Evolutionary conservation across 495 filamentous ascomycete genomes (phyloP).

Genomic region (Penicillium mononematosum): DNA sequence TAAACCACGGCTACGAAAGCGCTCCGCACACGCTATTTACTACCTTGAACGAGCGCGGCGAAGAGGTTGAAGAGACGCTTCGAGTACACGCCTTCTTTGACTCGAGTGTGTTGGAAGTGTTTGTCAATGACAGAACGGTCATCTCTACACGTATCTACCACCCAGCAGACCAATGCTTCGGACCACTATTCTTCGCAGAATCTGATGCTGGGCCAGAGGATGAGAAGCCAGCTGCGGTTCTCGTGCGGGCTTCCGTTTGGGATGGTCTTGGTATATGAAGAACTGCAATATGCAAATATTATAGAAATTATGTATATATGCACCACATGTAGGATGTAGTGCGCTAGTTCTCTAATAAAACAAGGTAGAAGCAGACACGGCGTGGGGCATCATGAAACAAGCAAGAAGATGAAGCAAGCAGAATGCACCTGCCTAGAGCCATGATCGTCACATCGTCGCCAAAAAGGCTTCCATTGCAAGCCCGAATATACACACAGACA

Average conservation of each 20-base stretch:
- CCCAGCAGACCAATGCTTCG: conserved; percentile 15
- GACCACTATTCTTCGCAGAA: conserved; percentile 34
- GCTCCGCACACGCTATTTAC: conserved; percentile 43
- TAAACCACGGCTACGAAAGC: conserved; percentile 34
- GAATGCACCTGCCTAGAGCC: conserved; percentile 17
- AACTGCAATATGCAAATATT: not conserved
- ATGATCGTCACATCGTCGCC: conserved; percentile 29
- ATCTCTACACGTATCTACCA: conserved; percentile 40
- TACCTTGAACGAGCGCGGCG: conserved; percentile 14
- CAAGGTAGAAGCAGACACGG: conserved; percentile 3
- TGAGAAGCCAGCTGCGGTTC: conserved; percentile 12
- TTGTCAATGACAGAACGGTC: conserved; percentile 40
- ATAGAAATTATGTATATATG: conserved; percentile 7
- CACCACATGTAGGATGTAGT: not conserved
- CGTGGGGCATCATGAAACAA: conserved; percentile 15
- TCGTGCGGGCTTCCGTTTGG: conserved; percentile 31
- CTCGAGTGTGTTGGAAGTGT: conserved; percentile 40
- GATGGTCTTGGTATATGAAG: conserved; percentile 28
- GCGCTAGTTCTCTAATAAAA: conserved; percentile 9
- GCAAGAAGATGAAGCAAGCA: conserved; percentile 13
- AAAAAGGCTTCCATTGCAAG: conserved; percentile 1
- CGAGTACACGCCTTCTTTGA: conserved; percentile 40
- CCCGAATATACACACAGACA: conserved; percentile 9
- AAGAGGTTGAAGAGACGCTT: conserved; percentile 33
- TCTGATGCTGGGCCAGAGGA: not conserved